phyloP scores from a whole-genome alignment of 75 land plant genomes.

The Sequoiadendron giganteum region DNA sequence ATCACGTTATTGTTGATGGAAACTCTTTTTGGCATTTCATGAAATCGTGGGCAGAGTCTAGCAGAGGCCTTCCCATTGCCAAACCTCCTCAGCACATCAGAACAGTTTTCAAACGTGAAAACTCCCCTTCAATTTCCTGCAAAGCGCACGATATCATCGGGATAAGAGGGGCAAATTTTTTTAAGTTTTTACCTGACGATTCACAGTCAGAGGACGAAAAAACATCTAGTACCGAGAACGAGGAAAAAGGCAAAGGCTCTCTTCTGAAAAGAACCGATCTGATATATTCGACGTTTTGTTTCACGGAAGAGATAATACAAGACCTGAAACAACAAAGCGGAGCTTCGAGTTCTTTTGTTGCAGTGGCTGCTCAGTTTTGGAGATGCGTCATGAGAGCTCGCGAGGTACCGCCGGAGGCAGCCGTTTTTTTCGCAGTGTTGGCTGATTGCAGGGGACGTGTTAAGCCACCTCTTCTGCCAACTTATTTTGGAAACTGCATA shows the following conservation, averaged over 20 bases:
- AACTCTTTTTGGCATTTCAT: background rate
- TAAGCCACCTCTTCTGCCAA: too few relatives aligned
- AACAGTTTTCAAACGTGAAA: too few relatives aligned
- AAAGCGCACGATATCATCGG: background rate
- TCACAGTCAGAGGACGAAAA: background rate
- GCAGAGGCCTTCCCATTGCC: too few relatives aligned
- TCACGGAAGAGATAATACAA: background rate
- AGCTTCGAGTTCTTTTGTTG: too few relatives aligned
- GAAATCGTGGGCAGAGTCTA: background rate
- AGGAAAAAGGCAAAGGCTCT: background rate
- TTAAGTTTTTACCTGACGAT: background rate
- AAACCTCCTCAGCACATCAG: too few relatives aligned
- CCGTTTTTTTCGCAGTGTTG: too few relatives aligned
- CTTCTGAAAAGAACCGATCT: background rate
- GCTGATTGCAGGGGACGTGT: too few relatives aligned
- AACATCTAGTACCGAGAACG: background rate
- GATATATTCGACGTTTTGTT: background rate
- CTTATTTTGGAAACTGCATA: too few relatives aligned
- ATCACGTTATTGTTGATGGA: background rate
- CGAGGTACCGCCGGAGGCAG: too few relatives aligned
- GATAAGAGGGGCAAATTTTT: background rate
- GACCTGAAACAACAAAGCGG: background rate
- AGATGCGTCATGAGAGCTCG: too few relatives aligned
- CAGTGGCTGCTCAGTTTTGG: too few relatives aligned
- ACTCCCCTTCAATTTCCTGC: background rate